Conservation (phyloP, 164 flowering plant genomes). For the Pachysandra terminalis region DNA sequence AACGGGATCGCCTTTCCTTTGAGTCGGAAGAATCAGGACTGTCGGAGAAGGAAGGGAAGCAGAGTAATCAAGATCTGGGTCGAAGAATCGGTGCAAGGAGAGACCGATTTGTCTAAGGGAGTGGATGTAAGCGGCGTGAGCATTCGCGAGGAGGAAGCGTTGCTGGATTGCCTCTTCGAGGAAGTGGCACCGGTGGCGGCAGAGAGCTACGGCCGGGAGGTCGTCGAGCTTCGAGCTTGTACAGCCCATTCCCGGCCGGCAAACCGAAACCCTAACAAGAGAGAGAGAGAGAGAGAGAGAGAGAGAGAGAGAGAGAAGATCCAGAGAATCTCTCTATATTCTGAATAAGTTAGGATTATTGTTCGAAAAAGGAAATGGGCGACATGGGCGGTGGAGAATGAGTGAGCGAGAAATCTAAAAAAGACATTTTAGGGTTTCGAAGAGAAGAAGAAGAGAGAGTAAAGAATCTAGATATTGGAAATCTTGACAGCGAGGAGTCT, state of each 20-base stretch:
- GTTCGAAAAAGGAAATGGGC: too few species aligned
- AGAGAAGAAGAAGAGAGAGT: too few species aligned
- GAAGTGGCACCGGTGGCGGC: conserved; percentile 54
- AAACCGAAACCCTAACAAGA: too few species aligned
- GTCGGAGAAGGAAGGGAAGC: conserved; percentile 14
- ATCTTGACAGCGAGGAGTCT: too few species aligned
- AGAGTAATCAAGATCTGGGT: conserved; percentile 18
- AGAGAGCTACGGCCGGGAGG: conserved; percentile 70
- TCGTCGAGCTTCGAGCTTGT: conserved; percentile 67
- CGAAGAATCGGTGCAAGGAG: conserved; percentile 38
- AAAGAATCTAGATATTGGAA: too few species aligned
- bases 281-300: too few species aligned
- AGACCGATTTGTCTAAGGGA: conserved; percentile 46
- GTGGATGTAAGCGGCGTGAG: conserved; percentile 56
- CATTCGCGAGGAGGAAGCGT: conserved; percentile 53
- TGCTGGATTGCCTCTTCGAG: conserved; percentile 57
- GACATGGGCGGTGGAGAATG: too few species aligned
- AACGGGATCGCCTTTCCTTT: conserved; percentile 12
- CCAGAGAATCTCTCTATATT: too few species aligned
- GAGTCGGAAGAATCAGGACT: conserved; percentile 27
- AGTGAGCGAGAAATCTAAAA: too few species aligned
- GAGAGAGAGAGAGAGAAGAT: too few species aligned
- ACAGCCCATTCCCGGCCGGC: conserved; percentile 56
- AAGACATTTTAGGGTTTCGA: too few species aligned
- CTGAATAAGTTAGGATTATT: too few species aligned